These are phyloP conservation scores for Conoideocrella luteorostrata DNA, from an alignment of 2,329 filamentous ascomycete genomes.

Conservation along the genomic window DNA sequence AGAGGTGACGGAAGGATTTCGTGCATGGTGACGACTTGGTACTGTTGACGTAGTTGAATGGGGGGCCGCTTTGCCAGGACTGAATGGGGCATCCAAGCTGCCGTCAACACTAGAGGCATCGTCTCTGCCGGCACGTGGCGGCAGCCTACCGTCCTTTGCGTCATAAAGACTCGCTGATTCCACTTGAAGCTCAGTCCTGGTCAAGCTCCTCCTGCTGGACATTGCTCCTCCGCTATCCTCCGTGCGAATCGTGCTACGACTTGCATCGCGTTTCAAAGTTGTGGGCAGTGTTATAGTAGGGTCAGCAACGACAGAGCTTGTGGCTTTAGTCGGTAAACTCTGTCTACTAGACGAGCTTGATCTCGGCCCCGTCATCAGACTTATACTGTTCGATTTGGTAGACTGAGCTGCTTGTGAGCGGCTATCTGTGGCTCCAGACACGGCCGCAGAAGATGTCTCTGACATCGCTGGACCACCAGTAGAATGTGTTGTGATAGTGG, in stretches of 20 bases:
- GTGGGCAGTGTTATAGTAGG: constrained; percentile 43
- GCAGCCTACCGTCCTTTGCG: constrained; percentile 26
- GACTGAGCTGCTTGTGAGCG: constrained; percentile 34
- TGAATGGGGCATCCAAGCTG: constrained; percentile 36
- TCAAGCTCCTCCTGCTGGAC: constrained; percentile 35
- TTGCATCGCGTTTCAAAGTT: constrained; percentile 42
- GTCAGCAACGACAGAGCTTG: constrained; percentile 33
- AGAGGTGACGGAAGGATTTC: constrained; percentile 27
- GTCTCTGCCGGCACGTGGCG: constrained; percentile 31
- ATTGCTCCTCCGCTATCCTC: constrained; percentile 37
- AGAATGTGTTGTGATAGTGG: constrained; percentile 22
- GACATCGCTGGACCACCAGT: constrained; percentile 25
- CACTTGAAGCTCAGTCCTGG: constrained; percentile 34
- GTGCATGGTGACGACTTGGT: constrained; percentile 27
- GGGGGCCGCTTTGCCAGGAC: constrained; percentile 31
- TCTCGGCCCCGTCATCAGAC: constrained; percentile 39
- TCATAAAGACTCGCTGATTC: constrained; percentile 33
- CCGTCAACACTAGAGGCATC: constrained; percentile 40
- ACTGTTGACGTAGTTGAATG: constrained; percentile 24
- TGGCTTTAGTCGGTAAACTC: constrained; percentile 35
- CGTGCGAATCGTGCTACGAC: constrained; percentile 33
- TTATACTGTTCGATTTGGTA: constrained; percentile 43
- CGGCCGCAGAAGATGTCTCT: constrained; percentile 29
- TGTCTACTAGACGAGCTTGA: constrained; percentile 32
- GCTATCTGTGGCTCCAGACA: constrained; percentile 29